These are phyloP conservation scores for Backusella australiensis DNA, from an alignment of 192 early-diverging fungal species.

Conservation along the genomic window DNA sequence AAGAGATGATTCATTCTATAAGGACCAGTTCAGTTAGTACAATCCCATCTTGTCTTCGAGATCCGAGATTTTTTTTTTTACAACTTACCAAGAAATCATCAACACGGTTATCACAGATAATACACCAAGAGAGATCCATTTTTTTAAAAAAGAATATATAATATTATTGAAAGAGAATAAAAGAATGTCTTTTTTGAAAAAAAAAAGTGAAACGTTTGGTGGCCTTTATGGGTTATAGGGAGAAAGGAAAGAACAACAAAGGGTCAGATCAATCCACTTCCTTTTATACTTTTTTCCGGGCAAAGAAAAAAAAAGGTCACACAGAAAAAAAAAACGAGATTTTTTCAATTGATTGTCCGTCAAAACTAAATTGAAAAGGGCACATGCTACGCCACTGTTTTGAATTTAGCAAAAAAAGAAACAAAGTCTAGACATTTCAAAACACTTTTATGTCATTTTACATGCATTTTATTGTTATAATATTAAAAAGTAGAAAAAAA, in stretches of 20 bases:
- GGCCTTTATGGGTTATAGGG: not conserved
- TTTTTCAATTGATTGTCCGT: too few species aligned
- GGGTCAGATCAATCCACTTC: not conserved
- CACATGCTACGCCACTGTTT: not conserved
- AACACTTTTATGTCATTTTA: not conserved
- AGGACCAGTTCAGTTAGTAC: too few species aligned
- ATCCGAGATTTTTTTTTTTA: not conserved
- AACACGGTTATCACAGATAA: slow-evolving; percentile 33
- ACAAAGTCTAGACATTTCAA: not conserved
- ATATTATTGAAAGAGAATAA: slow-evolving; percentile 5
- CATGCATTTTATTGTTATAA: not conserved
- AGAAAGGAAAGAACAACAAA: not conserved
- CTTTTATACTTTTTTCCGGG: not conserved
- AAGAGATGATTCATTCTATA: slow-evolving; percentile 18
- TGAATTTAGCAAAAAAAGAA: not conserved
- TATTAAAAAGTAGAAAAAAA: too few species aligned
- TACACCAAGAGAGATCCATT: slow-evolving; percentile 41
- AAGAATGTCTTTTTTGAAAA: not conserved
- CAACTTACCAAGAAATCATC: slow-evolving; percentile 23
- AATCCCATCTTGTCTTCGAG: not conserved
- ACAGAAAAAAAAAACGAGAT: not conserved
- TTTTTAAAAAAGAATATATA: not conserved
- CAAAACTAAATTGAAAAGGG: too few species aligned
- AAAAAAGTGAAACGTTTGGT: not conserved
- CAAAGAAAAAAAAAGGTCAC: not conserved